Evolutionary conservation across 352 stramenopile species (phyloP), one percentile per base, ranked within the genome.

Genomic region (Phytophthora pisi): DNA sequence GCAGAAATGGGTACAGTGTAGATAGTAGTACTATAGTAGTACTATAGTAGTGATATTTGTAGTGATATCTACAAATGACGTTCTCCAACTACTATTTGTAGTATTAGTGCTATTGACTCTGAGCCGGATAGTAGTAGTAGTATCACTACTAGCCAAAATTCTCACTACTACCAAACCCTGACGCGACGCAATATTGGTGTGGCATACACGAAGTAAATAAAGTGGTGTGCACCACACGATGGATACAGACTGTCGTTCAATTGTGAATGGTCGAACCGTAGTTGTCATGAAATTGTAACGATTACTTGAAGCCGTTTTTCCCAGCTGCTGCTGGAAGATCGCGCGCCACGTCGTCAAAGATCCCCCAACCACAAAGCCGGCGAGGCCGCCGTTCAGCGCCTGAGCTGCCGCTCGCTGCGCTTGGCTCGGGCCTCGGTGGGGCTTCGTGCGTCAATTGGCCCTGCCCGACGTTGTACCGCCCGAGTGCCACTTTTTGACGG

Each of bases 401-500:
- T 20, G 20, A n/a, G 40, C 40, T 47, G 4, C 38, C 38, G 26
- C 26, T 30, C 26, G 26, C 26, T 7, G 36, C 36, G 7, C 36
- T 16, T 11, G 40, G 13, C 16, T 46, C 16, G 13, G 4, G 40
- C 15, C n/a, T 43, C 10, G 36, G 36, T 13, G 36, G 10, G 10
- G 36, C 3, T 53, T 51, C 34, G n/a, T 42, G 36, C 49, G 46
- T 38, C 57, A 42, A 46, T 38, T 28, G 8, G 51, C 50, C 34
- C 52, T 15, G 28, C 10, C 40, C 53, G 18, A 26, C 42, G 60
- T 36, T 55, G 38, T 51, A 53, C 61, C 40, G 42, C 49, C 34
- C 13, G 1, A 20, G 66, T 74, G 16, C 55, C 53, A 72, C 68
- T 76, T 1, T 68, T 20, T 20, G 20, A 20, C 20, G 20, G 20